phyloP scores from a whole-genome alignment of 148 eudicot genomes.

The Beta vulgaris region DNA sequence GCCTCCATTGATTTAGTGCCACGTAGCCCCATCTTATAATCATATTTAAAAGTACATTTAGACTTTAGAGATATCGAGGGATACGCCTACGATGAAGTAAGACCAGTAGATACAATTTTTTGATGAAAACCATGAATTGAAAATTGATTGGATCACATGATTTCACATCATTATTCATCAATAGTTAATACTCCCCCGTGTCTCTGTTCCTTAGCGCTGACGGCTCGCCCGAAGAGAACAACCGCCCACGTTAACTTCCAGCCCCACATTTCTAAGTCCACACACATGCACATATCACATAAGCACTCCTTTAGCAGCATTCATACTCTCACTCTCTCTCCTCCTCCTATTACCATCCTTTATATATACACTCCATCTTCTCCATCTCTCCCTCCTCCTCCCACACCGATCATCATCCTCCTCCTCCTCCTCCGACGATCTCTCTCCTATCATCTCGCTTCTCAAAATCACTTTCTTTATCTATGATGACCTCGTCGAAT shows the following conservation, averaged over 20 bases:
- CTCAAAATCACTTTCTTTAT: neutral
- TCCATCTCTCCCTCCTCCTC: neutral
- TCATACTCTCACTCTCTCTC: conserved; percentile 9
- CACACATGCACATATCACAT: conserved; percentile 19
- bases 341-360: neutral
- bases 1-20: conserved; percentile 10
- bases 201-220: conserved; percentile 34
- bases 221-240: conserved; percentile 30
- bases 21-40: conserved; percentile 9
- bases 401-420: neutral
- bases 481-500: conserved; percentile 8
- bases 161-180: conserved; percentile 3
- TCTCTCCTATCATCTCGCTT: neutral
- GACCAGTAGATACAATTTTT: neutral
- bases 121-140: conserved; percentile 28
- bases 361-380: conserved; percentile 17
- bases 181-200: no score
- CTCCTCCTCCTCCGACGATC: no score
- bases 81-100: conserved; percentile 12
- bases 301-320: conserved; percentile 16
- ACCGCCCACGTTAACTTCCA: conserved; percentile 45
- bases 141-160: conserved; percentile 28
- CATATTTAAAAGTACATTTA: neutral
- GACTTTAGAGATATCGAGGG: conserved; percentile 2
- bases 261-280: conserved; percentile 18